A percentile compares a stretch with the other conserved stretches of the same genome.
Conservation (phyloP, 1,284 basidiomycete species). For the Tetrapyrgos nigripes region DNA sequence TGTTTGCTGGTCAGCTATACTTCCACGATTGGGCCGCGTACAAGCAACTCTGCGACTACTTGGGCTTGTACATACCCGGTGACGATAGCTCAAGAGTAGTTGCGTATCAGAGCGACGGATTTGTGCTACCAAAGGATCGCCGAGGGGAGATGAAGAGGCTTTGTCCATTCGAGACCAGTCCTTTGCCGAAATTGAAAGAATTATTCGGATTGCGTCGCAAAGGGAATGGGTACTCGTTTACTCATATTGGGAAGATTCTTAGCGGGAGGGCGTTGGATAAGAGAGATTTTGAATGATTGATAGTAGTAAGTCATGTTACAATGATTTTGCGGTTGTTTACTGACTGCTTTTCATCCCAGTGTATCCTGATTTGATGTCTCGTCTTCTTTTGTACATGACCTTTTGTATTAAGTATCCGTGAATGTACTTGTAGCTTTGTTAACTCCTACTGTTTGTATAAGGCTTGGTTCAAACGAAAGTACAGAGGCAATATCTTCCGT, state of each 20-base stretch:
- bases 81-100: too few species aligned
- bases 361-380: too few species aligned
- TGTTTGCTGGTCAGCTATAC: slow-evolving; percentile 53
- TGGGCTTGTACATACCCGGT: slow-evolving; percentile 42
- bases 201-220: slow-evolving; percentile 45
- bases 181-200: slow-evolving; percentile 35
- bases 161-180: slow-evolving; percentile 36
- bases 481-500: too few species aligned
- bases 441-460: too few species aligned
- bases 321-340: too few species aligned
- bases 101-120: slow-evolving; percentile 17
- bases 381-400: too few species aligned
- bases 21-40: slow-evolving; percentile 40
- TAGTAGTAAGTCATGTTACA: too few species aligned
- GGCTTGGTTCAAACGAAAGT: too few species aligned
- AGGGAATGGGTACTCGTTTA: slow-evolving; percentile 42
- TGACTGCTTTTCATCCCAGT: too few species aligned
- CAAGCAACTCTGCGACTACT: slow-evolving; percentile 36
- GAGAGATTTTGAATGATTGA: slow-evolving; percentile 38
- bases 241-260: slow-evolving; percentile 51
- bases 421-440: too few species aligned
- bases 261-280: slow-evolving; percentile 32
- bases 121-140: slow-evolving; percentile 14
- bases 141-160: too few species aligned
- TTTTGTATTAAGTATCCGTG: too few species aligned